These are phyloP conservation scores for Purpureocillium takamizusanense DNA, from an alignment of 2,329 filamentous ascomycete species.

Conservation along the genomic window DNA sequence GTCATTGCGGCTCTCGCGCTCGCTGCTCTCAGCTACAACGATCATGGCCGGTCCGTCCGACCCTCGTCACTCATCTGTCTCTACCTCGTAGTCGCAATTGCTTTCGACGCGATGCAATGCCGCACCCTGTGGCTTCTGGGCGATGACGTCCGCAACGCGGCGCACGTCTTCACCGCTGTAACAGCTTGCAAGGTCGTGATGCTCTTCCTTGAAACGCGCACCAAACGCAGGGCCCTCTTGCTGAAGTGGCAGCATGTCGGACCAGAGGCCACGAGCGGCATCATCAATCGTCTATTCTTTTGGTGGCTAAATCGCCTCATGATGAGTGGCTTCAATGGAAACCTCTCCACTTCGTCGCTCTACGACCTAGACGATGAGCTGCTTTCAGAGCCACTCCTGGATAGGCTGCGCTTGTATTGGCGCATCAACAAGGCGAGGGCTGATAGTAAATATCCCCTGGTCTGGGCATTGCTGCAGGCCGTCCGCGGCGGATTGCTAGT, in stretches of 20 bases:
- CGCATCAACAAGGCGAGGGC: too few species aligned
- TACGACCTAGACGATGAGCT: slow-evolving; percentile 1
- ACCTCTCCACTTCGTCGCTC: not conserved
- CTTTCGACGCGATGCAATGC: slow-evolving; percentile 24
- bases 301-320: slow-evolving; percentile 13
- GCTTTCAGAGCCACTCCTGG: not conserved
- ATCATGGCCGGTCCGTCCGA: slow-evolving; percentile 22
- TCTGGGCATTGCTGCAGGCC: not conserved
- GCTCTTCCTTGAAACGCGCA: not conserved
- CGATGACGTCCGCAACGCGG: slow-evolving; percentile 14
- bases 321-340: not conserved
- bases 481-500: not conserved
- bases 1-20: slow-evolving; percentile 15
- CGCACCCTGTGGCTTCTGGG: slow-evolving; percentile 4
- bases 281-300: slow-evolving; percentile 10
- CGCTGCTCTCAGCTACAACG: slow-evolving; percentile 16
- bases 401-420: not conserved
- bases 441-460: not conserved
- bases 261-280: slow-evolving; percentile 20
- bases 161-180: slow-evolving; percentile 17
- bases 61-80: slow-evolving; percentile 28
- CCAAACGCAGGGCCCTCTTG: slow-evolving; percentile 7
- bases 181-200: slow-evolving; percentile 18
- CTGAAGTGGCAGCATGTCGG: slow-evolving; percentile 10
- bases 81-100: slow-evolving; percentile 26